These are phyloP conservation scores for Trichosanthes truncata DNA, from an alignment of 306 rosid genomes.

Conservation along the genomic window DNA sequence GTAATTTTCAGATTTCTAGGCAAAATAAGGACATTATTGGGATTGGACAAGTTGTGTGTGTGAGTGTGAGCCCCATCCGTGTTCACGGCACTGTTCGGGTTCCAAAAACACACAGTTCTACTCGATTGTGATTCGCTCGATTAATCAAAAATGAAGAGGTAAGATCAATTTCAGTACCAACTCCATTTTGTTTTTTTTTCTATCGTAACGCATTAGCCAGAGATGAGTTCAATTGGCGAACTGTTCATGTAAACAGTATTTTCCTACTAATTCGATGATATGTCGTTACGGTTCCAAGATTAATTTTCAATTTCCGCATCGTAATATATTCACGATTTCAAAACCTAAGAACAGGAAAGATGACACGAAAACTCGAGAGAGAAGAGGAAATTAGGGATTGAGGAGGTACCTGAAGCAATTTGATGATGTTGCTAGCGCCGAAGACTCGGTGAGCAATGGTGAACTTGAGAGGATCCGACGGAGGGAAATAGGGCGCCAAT, in stretches of 20 bases:
- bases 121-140: not conserved
- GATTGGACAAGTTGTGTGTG: not conserved
- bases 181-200: not conserved
- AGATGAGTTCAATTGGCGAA: not conserved
- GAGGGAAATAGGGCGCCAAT: constrained; percentile 17
- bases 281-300: not conserved
- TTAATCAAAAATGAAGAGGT: not conserved
- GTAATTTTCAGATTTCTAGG: not conserved
- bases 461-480: constrained; percentile 13
- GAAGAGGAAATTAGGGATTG: not conserved
- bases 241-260: not conserved
- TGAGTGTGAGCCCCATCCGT: not conserved
- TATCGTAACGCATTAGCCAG: not conserved
- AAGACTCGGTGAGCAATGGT: constrained; percentile 18
- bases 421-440: constrained; percentile 20
- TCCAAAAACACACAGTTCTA: not conserved
- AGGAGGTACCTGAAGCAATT: constrained; percentile 8
- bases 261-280: not conserved
- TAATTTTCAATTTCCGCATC: not conserved
- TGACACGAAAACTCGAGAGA: not conserved
- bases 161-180: not conserved
- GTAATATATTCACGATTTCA: not conserved
- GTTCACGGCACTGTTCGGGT: not conserved
- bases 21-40: not conserved
- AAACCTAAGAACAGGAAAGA: not conserved